Evolutionary conservation across 148 eudicot genomes (phyloP).

Genomic region (Beta vulgaris): DNA sequence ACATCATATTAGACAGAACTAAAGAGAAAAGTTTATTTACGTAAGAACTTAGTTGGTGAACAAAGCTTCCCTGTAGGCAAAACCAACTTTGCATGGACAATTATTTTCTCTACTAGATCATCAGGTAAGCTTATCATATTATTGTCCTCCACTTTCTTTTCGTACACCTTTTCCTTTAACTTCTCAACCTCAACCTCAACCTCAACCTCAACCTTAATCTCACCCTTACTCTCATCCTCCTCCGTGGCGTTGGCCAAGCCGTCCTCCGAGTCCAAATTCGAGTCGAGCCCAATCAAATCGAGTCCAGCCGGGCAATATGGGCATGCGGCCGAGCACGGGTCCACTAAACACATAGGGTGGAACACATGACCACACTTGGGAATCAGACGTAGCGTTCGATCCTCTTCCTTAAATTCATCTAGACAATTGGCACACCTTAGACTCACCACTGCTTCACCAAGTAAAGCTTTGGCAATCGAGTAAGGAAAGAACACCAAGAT

Average conservation of each 20-base stretch:
- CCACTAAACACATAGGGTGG: slow-evolving; percentile 38
- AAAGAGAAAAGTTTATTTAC: too few species aligned
- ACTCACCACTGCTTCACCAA: slow-evolving; percentile 25
- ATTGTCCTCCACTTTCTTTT: background rate
- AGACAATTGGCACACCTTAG: slow-evolving; percentile 43
- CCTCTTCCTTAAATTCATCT: slow-evolving; percentile 34
- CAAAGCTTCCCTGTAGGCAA: background rate
- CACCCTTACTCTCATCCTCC: too few species aligned
- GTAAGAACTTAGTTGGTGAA: background rate
- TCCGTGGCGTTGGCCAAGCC: too few species aligned
- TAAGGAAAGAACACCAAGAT: too few species aligned
- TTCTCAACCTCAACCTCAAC: background rate
- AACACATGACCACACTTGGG: slow-evolving; percentile 38
- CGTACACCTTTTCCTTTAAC: background rate
- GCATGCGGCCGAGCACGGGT: slow-evolving; percentile 33
- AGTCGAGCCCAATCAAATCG: background rate
- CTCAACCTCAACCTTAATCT: background rate
- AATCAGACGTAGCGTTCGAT: slow-evolving; percentile 40
- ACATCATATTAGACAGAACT: too few species aligned
- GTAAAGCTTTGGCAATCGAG: slow-evolving; percentile 40
- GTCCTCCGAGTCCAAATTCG: background rate
- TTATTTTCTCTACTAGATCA: background rate
- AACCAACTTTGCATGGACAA: slow-evolving; percentile 5
- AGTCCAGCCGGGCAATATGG: slow-evolving; percentile 14
- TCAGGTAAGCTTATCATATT: background rate